Percentiles rank a stretch among this genome's conserved stretches.
Conservation (phyloP, 495 filamentous ascomycete genomes). For the Neurospora hispaniola region DNA sequence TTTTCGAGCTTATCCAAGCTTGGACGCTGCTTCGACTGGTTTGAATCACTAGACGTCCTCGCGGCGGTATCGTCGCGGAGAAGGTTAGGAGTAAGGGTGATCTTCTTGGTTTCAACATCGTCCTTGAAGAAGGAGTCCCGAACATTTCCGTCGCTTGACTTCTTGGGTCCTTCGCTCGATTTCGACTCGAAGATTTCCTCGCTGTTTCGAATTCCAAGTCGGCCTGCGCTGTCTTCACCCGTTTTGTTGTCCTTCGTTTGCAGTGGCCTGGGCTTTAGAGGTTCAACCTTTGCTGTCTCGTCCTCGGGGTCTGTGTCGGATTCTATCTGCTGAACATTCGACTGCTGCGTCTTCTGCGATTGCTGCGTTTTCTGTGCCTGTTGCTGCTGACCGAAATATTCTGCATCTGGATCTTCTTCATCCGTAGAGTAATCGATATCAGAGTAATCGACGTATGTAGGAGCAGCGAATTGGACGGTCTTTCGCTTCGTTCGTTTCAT, state of each 20-base stretch:
- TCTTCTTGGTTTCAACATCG: slow-evolving; percentile 93
- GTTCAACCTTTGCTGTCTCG: slow-evolving; percentile 39
- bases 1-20: slow-evolving; percentile 50
- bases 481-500: slow-evolving; percentile 82
- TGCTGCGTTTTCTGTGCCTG: slow-evolving; percentile 27
- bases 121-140: slow-evolving; percentile 96
- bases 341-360: slow-evolving; percentile 23
- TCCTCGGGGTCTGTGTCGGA: slow-evolving; percentile 28
- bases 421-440: slow-evolving; percentile 83
- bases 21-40: slow-evolving; percentile 44
- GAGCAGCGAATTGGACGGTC: slow-evolving; percentile 76
- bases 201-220: slow-evolving; percentile 30
- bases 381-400: slow-evolving; percentile 23
- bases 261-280: slow-evolving; percentile 27
- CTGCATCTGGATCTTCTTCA: slow-evolving; percentile 54
- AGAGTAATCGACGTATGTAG: slow-evolving; percentile 83
- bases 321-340: slow-evolving; percentile 11
- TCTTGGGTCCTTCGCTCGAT: slow-evolving; percentile 38
- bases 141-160: slow-evolving; percentile 73
- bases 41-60: slow-evolving; percentile 49
- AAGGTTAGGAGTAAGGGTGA: slow-evolving; percentile 91
- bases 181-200: slow-evolving; percentile 60
- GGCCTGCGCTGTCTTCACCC: slow-evolving; percentile 18
- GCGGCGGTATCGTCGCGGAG: slow-evolving; percentile 70
- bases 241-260: slow-evolving; percentile 35